These are phyloP conservation scores for Cercophora samala DNA, from an alignment of 495 filamentous ascomycete genomes.

Conservation along the genomic window DNA sequence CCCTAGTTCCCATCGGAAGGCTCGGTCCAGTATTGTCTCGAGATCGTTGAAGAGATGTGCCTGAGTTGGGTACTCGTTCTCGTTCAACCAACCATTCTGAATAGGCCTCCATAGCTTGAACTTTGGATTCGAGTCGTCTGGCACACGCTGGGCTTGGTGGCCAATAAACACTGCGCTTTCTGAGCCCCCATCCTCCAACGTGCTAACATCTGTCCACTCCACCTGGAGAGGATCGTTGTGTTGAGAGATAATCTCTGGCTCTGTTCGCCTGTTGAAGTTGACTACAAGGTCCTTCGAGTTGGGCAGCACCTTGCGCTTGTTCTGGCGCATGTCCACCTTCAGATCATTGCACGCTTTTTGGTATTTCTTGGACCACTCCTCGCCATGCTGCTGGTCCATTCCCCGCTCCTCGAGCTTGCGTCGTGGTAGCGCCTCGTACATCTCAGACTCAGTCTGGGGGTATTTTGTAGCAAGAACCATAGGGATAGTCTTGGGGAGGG, in stretches of 20 bases:
- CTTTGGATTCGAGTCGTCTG: constrained; percentile 82
- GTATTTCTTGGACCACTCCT: constrained; percentile 78
- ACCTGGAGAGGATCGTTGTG: constrained; percentile 91
- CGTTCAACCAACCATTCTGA: constrained; percentile 81
- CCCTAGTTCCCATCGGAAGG: constrained; percentile 76
- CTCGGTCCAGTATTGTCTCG: constrained; percentile 78
- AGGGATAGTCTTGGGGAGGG: constrained; percentile 86
- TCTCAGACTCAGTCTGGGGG: constrained; percentile 73
- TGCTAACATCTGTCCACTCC: constrained; percentile 88
- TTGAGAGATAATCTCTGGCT: constrained; percentile 79
- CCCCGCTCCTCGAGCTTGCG: constrained; percentile 69
- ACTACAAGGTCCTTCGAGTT: constrained; percentile 93
- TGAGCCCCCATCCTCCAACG: constrained; percentile 46
- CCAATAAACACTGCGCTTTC: constrained; percentile 75
- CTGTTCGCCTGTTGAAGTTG: constrained; percentile 81
- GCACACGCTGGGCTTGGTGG: constrained; percentile 74
- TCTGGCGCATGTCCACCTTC: constrained; percentile 82
- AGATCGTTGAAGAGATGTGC: constrained; percentile 80
- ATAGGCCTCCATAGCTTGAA: constrained; percentile 94
- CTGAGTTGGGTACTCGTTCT: constrained; percentile 76
- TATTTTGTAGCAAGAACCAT: constrained; percentile 86
- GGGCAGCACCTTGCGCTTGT: constrained; percentile 87
- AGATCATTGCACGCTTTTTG: constrained; percentile 78
- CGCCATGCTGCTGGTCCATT: constrained; percentile 79
- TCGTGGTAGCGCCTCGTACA: constrained; percentile 81